These are phyloP conservation scores for Phytophthora pini DNA, from an alignment of 352 stramenopile genomes.

Conservation along the genomic window DNA sequence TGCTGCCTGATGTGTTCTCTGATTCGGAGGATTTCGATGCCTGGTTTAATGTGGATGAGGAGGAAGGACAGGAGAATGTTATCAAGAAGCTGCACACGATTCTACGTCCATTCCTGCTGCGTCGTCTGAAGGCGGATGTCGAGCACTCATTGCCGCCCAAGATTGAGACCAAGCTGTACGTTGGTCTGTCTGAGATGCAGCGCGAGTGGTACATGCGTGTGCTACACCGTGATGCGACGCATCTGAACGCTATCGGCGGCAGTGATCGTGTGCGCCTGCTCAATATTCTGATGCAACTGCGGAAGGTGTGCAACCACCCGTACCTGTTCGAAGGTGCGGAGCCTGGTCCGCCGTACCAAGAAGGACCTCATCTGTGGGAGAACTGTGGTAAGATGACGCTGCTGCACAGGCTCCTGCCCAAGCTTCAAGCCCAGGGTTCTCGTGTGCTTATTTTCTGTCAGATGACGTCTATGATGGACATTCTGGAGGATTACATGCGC, in stretches of 20 bases:
- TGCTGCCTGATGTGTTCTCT: conserved; percentile 94
- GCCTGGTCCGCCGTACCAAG: conserved; percentile 95
- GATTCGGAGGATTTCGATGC: conserved; percentile 98
- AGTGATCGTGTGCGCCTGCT: conserved; percentile 95
- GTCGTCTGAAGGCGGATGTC: conserved; percentile 98
- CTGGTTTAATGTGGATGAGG: conserved; percentile 99
- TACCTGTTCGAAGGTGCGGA: conserved; percentile 99
- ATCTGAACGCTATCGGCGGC: conserved; percentile 97
- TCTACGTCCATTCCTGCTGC: conserved; percentile 97
- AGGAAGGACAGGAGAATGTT: conserved; percentile 96
- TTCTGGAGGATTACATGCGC: conserved; percentile 99
- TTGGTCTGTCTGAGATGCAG: conserved; percentile 98
- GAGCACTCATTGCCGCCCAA: conserved; percentile 98
- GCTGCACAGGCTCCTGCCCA: conserved; percentile 94
- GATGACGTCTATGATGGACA: conserved; percentile 99
- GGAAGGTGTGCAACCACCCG: conserved; percentile 99
- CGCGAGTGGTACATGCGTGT: conserved; percentile 99
- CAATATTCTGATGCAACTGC: conserved; percentile 99
- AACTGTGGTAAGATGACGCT: conserved; percentile 99
- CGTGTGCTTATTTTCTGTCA: conserved; percentile 99
- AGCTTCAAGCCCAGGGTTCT: conserved; percentile 87
- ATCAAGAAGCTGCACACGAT: conserved; percentile 98
- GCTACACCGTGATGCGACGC: conserved; percentile 94
- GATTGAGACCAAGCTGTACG: conserved; percentile 99
- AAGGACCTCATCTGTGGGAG: conserved; percentile 98